Percentiles rank a stretch among this genome's conserved stretches.
These are phyloP conservation scores for Calocybe gangraenosa DNA, from an alignment of 768 basidiomycete genomes.

Conservation along the genomic window DNA sequence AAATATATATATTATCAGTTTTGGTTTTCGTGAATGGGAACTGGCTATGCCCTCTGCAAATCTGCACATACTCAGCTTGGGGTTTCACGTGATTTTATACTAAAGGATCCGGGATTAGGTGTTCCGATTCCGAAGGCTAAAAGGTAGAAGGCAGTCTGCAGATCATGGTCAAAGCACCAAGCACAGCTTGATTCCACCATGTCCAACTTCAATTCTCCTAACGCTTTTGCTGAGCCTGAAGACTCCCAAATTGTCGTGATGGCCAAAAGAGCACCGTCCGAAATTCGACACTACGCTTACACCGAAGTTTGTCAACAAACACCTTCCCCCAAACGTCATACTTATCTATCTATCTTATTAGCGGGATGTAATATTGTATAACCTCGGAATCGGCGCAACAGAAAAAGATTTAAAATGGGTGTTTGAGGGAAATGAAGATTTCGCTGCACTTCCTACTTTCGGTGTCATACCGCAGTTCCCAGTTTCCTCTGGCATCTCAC, in stretches of 20 bases:
- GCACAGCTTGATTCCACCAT: conserved; percentile 14
- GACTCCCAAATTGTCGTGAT: conserved; percentile 80
- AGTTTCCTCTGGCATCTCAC: conserved; percentile 58
- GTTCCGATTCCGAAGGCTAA: too few relatives aligned
- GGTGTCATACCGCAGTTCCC: conserved; percentile 92
- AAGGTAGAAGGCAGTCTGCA: too few relatives aligned
- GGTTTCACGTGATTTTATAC: too few relatives aligned
- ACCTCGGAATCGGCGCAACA: conserved; percentile 91
- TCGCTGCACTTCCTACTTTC: conserved; percentile 86
- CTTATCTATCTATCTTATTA: conserved; percentile 16
- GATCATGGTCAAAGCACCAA: too few relatives aligned
- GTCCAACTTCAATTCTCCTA: conserved; percentile 37
- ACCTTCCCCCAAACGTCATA: not conserved
- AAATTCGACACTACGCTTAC: conserved; percentile 65
- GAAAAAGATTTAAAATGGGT: conserved; percentile 90
- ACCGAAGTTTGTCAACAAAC: conserved; percentile 46
- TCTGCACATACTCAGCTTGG: too few relatives aligned
- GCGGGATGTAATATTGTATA: conserved; percentile 91
- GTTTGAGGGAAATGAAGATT: conserved; percentile 85
- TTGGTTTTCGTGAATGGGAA: too few relatives aligned
- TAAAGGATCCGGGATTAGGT: too few relatives aligned
- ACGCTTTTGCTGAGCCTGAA: conserved; percentile 67
- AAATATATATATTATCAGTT: too few relatives aligned
- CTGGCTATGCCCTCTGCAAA: too few relatives aligned
- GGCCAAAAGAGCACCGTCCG: conserved; percentile 62